Percentiles rank a stretch among this genome's conserved stretches.
These are phyloP conservation scores for Elaphomyces granulatus DNA, from an alignment of 495 filamentous ascomycete species.

Conservation along the genomic window DNA sequence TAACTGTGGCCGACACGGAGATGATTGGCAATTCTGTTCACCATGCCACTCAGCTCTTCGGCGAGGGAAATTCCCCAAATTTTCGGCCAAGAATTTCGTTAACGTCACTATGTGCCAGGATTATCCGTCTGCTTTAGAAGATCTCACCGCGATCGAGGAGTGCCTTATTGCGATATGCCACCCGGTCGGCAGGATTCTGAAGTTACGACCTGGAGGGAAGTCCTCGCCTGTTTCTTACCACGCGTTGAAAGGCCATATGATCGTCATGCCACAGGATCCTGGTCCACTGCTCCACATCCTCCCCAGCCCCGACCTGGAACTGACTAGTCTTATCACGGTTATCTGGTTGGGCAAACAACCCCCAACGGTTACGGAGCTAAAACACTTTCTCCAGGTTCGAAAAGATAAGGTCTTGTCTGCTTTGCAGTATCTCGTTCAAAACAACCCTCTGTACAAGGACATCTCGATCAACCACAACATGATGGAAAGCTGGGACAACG, in stretches of 20 bases:
- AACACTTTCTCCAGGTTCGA: slow-evolving; percentile 3
- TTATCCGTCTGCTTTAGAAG: slow-evolving; percentile 4
- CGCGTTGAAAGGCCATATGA: slow-evolving; percentile 8
- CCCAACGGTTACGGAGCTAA: background rate
- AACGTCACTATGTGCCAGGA: slow-evolving; percentile 5
- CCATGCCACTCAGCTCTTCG: no score
- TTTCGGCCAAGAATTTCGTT: slow-evolving; percentile 4
- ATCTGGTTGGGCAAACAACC: background rate
- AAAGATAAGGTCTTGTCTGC: slow-evolving; percentile 6
- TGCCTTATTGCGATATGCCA: background rate
- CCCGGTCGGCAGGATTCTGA: background rate
- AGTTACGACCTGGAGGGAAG: background rate
- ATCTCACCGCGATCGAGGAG: slow-evolving; percentile 1
- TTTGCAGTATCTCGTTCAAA: slow-evolving; percentile 4
- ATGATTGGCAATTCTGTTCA: no score
- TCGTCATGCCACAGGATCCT: slow-evolving; percentile 7
- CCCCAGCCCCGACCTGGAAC: slow-evolving; percentile 1
- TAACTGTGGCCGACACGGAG: no score
- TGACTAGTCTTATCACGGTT: background rate
- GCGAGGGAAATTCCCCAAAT: no score
- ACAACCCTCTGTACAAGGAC: slow-evolving; percentile 5
- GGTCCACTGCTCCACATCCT: slow-evolving; percentile 8
- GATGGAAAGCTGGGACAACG: background rate
- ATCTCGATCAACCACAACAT: background rate
- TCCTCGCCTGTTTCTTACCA: background rate